Base-by-base conservation (phyloP, 805 yeast genomes). In the Candida maltosa region DNA sequence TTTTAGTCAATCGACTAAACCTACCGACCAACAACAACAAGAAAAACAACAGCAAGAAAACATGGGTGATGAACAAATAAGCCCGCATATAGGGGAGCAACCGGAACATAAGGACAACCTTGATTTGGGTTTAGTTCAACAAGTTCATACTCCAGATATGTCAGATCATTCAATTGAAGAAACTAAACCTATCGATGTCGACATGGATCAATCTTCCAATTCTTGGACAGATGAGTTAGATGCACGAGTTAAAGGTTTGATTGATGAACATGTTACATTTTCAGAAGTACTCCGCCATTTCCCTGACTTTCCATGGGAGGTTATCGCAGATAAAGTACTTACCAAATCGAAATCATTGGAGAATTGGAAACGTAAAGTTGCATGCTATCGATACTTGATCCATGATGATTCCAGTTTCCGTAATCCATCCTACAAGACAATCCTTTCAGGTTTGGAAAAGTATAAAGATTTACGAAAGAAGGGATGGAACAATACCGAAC, bases 101-200 rank as follows among this genome's bases (percentile, higher is more conserved):
- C n/a, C n/a, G n/a, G n/a, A n/a, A n/a, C n/a, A n/a, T n/a, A n/a
- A n/a, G n/a, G n/a, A n/a, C n/a, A n/a, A n/a, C n/a, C n/a, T n/a
- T n/a, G n/a, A n/a, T n/a, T n/a, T n/a, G n/a, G n/a, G n/a, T n/a
- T n/a, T n/a, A n/a, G n/a, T n/a, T n/a, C n/a, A n/a, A n/a, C n/a
- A n/a, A n/a, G 11, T 32, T 21, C 19, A 18, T 4, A 34, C 33
- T 11, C 44, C 30, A 5, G 39, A 37, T 6, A 29, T 23, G 19
- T 38, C 34, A 29, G 44, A 37, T 18, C 29, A 21, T 25, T 37
- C 40, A n/a, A 16, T 23, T 19, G 40, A 37, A 12, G 40, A 37
- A 32, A 8, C 16, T 22, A 5, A 4, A 6, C 9, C 19, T 3
- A 16, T 22, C 26, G 12, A 30, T 12, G 35, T 25, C 20, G 35